Evolutionary conservation across 2,329 filamentous ascomycete genomes (phyloP).

Genomic region (Anthostomella pinea): DNA sequence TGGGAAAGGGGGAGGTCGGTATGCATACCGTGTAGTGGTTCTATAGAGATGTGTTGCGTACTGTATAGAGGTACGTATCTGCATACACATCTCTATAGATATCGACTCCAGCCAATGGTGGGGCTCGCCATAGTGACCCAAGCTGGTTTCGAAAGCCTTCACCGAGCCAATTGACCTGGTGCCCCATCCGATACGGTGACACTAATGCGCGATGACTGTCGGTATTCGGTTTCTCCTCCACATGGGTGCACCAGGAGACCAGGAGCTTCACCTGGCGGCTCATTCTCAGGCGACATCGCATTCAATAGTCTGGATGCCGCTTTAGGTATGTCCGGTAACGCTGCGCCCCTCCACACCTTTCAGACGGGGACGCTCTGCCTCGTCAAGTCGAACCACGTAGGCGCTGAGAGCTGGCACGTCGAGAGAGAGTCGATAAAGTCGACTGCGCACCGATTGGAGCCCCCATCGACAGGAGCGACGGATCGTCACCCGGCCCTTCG

Average conservation of each 20-base stretch:
- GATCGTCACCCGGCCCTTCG: constrained; percentile 11
- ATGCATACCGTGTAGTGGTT: no score
- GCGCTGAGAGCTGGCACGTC: constrained; percentile 11
- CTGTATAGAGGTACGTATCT: constrained; percentile 1
- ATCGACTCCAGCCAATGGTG: background rate
- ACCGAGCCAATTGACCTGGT: constrained; percentile 1
- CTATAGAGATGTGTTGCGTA: background rate
- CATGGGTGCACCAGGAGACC: constrained; percentile 4
- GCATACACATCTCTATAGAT: background rate
- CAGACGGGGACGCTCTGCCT: constrained; percentile 15
- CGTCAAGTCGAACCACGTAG: constrained; percentile 16
- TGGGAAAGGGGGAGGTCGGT: no score
- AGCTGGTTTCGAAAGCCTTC: background rate
- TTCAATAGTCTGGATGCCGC: constrained; percentile 26
- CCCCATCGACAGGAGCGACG: constrained; percentile 8
- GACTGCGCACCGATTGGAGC: constrained; percentile 21
- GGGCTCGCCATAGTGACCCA: constrained; percentile 1
- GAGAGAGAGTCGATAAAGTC: constrained; percentile 20
- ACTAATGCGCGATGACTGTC: constrained; percentile 15
- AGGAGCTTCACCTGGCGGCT: constrained; percentile 16
- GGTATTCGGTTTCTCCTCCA: constrained; percentile 21
- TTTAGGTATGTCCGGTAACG: constrained; percentile 27
- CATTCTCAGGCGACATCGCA: constrained; percentile 20
- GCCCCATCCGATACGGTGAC: constrained; percentile 10
- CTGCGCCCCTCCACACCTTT: constrained; percentile 30